Evolutionary conservation across 2,329 filamentous ascomycete genomes (phyloP).

Genomic region (Penicillium brevicompactum): DNA sequence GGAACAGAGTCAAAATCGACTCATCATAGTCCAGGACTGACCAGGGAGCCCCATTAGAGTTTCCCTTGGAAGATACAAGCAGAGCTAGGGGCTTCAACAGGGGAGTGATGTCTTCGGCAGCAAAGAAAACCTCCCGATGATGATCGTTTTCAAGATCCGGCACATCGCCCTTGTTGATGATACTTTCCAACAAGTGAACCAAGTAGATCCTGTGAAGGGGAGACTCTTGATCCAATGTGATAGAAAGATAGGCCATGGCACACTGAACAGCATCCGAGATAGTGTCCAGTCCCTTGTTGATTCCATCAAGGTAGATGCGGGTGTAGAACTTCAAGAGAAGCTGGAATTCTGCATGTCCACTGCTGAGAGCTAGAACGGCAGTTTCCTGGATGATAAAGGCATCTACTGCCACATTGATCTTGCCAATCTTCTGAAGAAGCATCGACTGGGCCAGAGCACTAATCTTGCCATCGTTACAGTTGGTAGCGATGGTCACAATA

Average conservation of each 20-base stretch:
- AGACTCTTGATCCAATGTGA: conserved; percentile 66
- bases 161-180: conserved; percentile 87
- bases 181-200: conserved; percentile 77
- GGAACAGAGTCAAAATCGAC: conserved; percentile 71
- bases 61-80: conserved; percentile 63
- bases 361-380: conserved; percentile 73
- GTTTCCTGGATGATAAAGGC: conserved; percentile 82
- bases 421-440: conserved; percentile 91
- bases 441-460: conserved; percentile 91
- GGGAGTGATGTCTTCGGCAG: conserved; percentile 83
- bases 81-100: conserved; percentile 84
- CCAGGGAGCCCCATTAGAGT: conserved; percentile 25
- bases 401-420: conserved; percentile 78
- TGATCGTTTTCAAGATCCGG: conserved; percentile 73
- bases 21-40: conserved; percentile 56
- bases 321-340: conserved; percentile 82
- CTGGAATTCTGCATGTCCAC: conserved; percentile 79
- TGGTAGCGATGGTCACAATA: conserved; percentile 84
- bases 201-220: conserved; percentile 81
- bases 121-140: conserved; percentile 77
- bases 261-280: conserved; percentile 76
- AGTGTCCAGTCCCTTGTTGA: conserved; percentile 67
- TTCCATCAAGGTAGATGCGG: conserved; percentile 71
- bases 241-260: conserved; percentile 77
- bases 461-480: conserved; percentile 85